Percentiles rank a stretch among this genome's conserved stretches.
Evolutionary conservation across 1,139 yeast genomes (phyloP).

Genomic region (Zygosaccharomyces pseudobailii): DNA sequence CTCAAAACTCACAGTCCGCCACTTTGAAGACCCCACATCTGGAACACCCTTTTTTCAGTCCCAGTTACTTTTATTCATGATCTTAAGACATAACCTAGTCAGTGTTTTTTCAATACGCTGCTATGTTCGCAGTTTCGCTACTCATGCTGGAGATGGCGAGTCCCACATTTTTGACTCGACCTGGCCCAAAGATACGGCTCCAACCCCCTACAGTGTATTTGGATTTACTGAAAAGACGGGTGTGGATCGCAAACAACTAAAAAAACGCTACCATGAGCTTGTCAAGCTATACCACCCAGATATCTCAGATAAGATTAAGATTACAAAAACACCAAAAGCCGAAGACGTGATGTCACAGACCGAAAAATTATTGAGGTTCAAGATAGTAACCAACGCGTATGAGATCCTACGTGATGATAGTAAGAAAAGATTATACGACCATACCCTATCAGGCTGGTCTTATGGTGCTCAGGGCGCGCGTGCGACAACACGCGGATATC

Average conservation of each 20-base stretch:
- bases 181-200: constrained; percentile 60
- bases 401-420: constrained; percentile 58
- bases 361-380: constrained; percentile 57
- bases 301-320: constrained; percentile 37
- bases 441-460: constrained; percentile 40
- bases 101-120: background rate
- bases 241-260: constrained; percentile 41
- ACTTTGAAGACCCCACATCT: background rate
- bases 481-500: constrained; percentile 23
- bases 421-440: constrained; percentile 42
- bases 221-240: constrained; percentile 36
- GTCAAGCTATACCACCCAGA: constrained; percentile 92
- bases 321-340: constrained; percentile 21
- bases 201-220: constrained; percentile 75
- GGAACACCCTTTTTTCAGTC: background rate
- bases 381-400: constrained; percentile 69
- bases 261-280: constrained; percentile 52
- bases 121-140: background rate
- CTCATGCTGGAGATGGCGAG: background rate
- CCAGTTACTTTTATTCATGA: background rate
- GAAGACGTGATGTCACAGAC: constrained; percentile 34
- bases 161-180: constrained; percentile 16
- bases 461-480: constrained; percentile 13
- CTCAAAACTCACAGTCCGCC: too few species aligned
- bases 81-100: background rate